A percentile compares a stretch with the other conserved stretches of the same genome.
Evolutionary conservation across 106 monocot species (phyloP).

Genomic region (Chionographis japonica): DNA sequence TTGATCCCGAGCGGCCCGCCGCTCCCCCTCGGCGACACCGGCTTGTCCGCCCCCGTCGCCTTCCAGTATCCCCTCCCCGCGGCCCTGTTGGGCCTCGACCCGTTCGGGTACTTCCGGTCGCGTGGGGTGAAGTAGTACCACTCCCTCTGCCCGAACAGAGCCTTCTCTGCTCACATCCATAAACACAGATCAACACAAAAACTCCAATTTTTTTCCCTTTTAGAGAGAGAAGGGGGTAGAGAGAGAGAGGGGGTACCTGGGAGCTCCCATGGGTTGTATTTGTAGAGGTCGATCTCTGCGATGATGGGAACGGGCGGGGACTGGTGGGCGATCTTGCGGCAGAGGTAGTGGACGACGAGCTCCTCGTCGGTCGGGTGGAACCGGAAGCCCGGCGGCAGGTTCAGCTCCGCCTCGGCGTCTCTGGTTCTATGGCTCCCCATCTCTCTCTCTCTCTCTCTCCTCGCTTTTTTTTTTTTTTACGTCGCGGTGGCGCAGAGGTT

Average conservation of each 20-base stretch:
- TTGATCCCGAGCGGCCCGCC: conserved; percentile 38
- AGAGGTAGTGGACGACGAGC: conserved; percentile 52
- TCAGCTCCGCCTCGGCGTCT: conserved; percentile 49
- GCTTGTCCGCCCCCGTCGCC: conserved; percentile 63
- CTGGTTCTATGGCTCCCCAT: conserved; percentile 10
- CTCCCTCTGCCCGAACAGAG: conserved; percentile 42
- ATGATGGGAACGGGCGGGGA: conserved; percentile 45
- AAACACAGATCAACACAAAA: not conserved
- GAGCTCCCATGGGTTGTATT: conserved; percentile 52
- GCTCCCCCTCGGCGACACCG: conserved; percentile 23
- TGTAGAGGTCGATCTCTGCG: conserved; percentile 65
- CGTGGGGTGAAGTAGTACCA: conserved; percentile 61
- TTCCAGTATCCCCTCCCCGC: conserved; percentile 55
- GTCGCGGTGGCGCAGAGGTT: no score
- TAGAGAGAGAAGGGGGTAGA: no score
- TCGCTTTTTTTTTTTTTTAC: no score
- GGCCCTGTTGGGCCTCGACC: conserved; percentile 38
- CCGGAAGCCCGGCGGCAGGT: conserved; percentile 61
- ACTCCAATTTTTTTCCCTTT: not conserved
- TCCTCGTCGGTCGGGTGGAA: conserved; percentile 75
- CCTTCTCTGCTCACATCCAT: conserved; percentile 22
- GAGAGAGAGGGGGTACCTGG: conserved; percentile 25
- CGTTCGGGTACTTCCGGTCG: conserved; percentile 53
- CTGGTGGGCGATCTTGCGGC: conserved; percentile 21
- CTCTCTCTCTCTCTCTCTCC: no score